Evolutionary conservation across 139 green algal species (phyloP), one percentile per base, ranked within the genome.

Genomic region (Spirogloea muscicola): DNA sequence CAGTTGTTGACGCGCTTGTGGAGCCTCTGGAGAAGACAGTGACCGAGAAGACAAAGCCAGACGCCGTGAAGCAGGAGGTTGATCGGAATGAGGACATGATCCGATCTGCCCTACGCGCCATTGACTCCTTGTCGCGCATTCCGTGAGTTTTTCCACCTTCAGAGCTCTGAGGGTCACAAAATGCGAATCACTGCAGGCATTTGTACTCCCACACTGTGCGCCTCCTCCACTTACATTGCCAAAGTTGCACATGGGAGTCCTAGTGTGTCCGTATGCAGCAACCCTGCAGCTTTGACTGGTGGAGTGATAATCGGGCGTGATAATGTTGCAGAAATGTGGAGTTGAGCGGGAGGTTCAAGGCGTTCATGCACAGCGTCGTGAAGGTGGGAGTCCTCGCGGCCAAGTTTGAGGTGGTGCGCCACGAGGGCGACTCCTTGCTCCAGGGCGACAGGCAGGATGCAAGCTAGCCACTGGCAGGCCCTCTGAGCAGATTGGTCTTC

Each of bases 61-160:
- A 98, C 57, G 91, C 94, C 9, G 94, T 98, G 40, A 97, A 97
- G 87, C 94, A 98, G 82, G 94, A 98, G 87, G 80, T 96, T 36
- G 93, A 98, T 82, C 90, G 94, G 2, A 91, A 97, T 72, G 91
- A 98, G 60, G 93, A 98, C 81, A 89, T 97, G 90, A 76, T 98
- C 49, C 87, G 90, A 58, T 91, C 82, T 73, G 93, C 89, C 71
- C 85, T 98, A 58, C 83, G 91, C 4, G 88, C 86, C 2, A 80
- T 98, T 3, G 84, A 94, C 25, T 84, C 89, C 1, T 60, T 97
- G 52, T 82, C 78, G 18, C 76, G 72, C 39, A 84, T 97, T 33
- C 85, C 82, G 2, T 81, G 37, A 69, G 41, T n/a, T 66, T n/a
- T 36, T 29, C 2, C 18, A 40, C n/a, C 41, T 13, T 13, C 31